These are phyloP conservation scores for Candida bentonensis DNA, from an alignment of 805 yeast genomes.

Conservation along the genomic window DNA sequence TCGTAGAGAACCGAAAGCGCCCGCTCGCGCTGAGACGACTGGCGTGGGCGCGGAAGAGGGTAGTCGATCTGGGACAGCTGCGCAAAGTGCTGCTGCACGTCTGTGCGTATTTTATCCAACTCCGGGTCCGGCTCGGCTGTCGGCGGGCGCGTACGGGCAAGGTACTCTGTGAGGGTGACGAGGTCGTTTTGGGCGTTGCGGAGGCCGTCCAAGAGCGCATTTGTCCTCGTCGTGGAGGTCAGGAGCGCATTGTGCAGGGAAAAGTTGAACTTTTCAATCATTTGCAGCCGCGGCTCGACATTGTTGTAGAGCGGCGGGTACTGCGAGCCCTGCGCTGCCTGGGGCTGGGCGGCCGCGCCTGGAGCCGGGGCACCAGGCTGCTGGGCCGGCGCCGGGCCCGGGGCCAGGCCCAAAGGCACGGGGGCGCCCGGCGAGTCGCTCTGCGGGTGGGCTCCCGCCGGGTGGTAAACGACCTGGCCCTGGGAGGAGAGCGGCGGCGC, in stretches of 20 bases:
- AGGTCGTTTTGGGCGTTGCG: slow-evolving; percentile 7
- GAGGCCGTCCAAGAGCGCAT: slow-evolving; percentile 6
- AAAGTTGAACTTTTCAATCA: slow-evolving; percentile 9
- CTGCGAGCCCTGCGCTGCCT: background rate
- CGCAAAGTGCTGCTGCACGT: slow-evolving; percentile 1
- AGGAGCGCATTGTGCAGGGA: slow-evolving; percentile 8
- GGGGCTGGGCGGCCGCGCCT: background rate
- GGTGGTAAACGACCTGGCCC: background rate
- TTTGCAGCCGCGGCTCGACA: slow-evolving; percentile 23
- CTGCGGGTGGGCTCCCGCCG: background rate
- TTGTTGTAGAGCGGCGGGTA: slow-evolving; percentile 24
- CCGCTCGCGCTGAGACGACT: slow-evolving; percentile 7
- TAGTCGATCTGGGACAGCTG: slow-evolving; percentile 4
- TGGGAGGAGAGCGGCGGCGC: background rate
- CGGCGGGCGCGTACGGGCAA: background rate
- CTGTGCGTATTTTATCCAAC: slow-evolving; percentile 2
- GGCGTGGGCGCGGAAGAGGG: slow-evolving; percentile 2
- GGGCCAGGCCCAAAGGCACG: background rate
- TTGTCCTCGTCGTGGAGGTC: slow-evolving; percentile 4
- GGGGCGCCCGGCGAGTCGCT: background rate
- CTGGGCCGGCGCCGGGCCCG: background rate
- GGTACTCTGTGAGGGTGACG: slow-evolving; percentile 3
- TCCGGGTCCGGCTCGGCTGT: background rate
- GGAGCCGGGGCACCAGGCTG: background rate
- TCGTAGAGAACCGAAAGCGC: slow-evolving; percentile 12